These are phyloP conservation scores for Globisporangium viniferum DNA, from an alignment of 352 stramenopile species.

Conservation along the genomic window DNA sequence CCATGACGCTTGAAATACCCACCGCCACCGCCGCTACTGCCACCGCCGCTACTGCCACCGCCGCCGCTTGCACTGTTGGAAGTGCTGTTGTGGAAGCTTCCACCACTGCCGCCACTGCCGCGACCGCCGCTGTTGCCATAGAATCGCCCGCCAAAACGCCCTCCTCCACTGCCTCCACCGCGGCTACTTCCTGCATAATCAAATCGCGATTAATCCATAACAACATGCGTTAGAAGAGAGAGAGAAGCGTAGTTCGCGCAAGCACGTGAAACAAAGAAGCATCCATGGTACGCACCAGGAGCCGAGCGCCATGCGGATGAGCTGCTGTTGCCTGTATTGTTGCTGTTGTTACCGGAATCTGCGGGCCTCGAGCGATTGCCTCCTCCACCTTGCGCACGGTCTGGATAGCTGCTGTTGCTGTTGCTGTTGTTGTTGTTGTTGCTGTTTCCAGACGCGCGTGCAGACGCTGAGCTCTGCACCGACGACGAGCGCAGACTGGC, in stretches of 20 bases:
- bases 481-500: slow-evolving; percentile 18
- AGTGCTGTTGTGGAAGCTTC: neutral
- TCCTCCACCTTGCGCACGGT: slow-evolving; percentile 9
- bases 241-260: neutral
- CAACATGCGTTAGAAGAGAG: neutral
- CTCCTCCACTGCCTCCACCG: slow-evolving; percentile 10
- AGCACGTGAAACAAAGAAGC: neutral
- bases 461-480: slow-evolving; percentile 14
- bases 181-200: slow-evolving; percentile 3
- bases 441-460: slow-evolving; percentile 1
- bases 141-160: slow-evolving; percentile 17
- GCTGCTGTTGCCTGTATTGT: neutral
- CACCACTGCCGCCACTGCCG: neutral
- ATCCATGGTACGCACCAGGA: neutral
- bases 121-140: slow-evolving; percentile 9
- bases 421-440: slow-evolving; percentile 7
- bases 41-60: slow-evolving; percentile 10
- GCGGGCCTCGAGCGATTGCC: neutral
- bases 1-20: slow-evolving; percentile 36
- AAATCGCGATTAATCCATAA: neutral
- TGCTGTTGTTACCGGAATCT: neutral
- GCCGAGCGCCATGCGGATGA: slow-evolving; percentile 2
- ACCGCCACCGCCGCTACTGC: neutral
- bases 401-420: slow-evolving; percentile 1
- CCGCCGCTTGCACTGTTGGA: slow-evolving; percentile 9